These are phyloP conservation scores for Tulasnella sp. DNA, from an alignment of 768 basidiomycete species.

Conservation along the genomic window DNA sequence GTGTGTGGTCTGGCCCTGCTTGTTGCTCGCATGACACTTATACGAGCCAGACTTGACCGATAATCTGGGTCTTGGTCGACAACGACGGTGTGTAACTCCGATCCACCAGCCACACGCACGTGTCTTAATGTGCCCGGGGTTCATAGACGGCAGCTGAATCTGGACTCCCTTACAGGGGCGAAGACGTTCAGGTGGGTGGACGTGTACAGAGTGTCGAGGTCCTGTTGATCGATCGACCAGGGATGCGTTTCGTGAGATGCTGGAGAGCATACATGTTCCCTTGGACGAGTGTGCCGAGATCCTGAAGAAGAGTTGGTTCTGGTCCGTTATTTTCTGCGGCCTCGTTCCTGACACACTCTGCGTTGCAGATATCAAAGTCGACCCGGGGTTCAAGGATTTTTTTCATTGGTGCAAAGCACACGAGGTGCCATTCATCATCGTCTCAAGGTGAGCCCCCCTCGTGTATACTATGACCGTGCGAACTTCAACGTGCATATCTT, in stretches of 20 bases:
- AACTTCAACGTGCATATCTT: not conserved
- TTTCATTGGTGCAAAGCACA: slow-evolving; percentile 68
- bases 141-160: slow-evolving; percentile 46
- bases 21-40: not conserved
- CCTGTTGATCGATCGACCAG: slow-evolving; percentile 29
- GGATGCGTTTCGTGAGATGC: slow-evolving; percentile 80
- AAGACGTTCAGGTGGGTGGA: slow-evolving; percentile 49
- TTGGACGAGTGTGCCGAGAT: slow-evolving; percentile 78
- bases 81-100: slow-evolving; percentile 36
- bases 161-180: slow-evolving; percentile 53
- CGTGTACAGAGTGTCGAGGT: not conserved
- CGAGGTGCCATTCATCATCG: slow-evolving; percentile 82
- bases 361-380: slow-evolving; percentile 65
- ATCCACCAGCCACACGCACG: no score
- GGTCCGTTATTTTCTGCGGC: not conserved
- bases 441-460: slow-evolving; percentile 53
- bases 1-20: slow-evolving; percentile 31
- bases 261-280: slow-evolving; percentile 55
- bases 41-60: slow-evolving; percentile 65
- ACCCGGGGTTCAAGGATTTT: slow-evolving; percentile 81
- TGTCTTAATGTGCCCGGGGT: not conserved
- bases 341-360: not conserved
- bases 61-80: slow-evolving; percentile 72
- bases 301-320: slow-evolving; percentile 50
- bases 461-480: not conserved